phyloP scores from a whole-genome alignment of 768 basidiomycete genomes.

The Mycena maculata region DNA sequence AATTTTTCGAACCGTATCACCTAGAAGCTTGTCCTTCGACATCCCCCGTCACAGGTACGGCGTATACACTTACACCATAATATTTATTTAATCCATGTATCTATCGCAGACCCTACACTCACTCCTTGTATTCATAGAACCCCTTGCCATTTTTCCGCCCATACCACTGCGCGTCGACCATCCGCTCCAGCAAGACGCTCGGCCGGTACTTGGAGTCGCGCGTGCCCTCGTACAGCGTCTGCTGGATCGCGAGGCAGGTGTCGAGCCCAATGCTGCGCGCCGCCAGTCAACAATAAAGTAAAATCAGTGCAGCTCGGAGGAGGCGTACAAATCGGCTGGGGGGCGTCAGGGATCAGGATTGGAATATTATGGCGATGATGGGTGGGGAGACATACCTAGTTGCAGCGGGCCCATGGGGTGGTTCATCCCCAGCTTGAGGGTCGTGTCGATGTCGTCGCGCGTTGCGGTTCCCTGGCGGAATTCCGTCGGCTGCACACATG shows the following conservation, averaged over 20 bases:
- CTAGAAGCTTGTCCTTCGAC: too few relatives aligned
- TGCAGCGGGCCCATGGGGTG: slow-evolving; percentile 96
- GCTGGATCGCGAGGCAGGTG: slow-evolving; percentile 94
- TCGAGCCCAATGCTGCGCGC: slow-evolving; percentile 93
- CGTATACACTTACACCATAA: too few relatives aligned
- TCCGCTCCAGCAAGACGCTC: slow-evolving; percentile 87
- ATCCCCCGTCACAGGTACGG: too few relatives aligned
- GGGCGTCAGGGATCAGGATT: slow-evolving; percentile 4
- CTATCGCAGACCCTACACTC: too few relatives aligned
- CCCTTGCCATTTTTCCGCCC: slow-evolving; percentile 95
- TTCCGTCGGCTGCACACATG: neutral
- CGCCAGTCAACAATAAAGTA: too few relatives aligned
- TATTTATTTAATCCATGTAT: too few relatives aligned
- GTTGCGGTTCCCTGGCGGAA: slow-evolving; percentile 83
- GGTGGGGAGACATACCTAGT: slow-evolving; percentile 63
- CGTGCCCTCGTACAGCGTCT: slow-evolving; percentile 89
- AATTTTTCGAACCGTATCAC: too few relatives aligned
- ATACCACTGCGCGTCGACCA: slow-evolving; percentile 97
- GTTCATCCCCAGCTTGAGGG: slow-evolving; percentile 92
- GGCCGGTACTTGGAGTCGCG: slow-evolving; percentile 97
- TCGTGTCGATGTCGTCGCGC: slow-evolving; percentile 95
- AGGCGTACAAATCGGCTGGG: slow-evolving; percentile 69
- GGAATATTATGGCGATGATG: neutral
- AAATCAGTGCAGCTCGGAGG: too few relatives aligned
- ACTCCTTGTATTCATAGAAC: slow-evolving; percentile 85